Base-by-base conservation (phyloP, 495 filamentous ascomycete genomes). In the Aspergillus bertholletiae region DNA sequence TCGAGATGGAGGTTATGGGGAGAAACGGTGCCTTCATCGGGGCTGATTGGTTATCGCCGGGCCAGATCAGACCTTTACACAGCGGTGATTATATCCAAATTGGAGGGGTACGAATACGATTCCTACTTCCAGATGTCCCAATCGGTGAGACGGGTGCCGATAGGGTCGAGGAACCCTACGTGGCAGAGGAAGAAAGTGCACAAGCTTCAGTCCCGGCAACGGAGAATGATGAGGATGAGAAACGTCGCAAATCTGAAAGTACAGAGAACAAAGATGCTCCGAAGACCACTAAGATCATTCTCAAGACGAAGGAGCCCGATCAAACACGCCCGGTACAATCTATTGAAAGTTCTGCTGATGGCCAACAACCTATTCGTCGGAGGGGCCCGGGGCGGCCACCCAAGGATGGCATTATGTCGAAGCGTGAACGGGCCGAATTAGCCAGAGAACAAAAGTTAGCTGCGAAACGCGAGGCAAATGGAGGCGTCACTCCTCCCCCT, bases 401-500 rank as follows among this genome's bases (percentile, higher is more conserved):
- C 8, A 96, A 96, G 76, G 88, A 96, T 68, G 92, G 92, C 7
- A 84, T 94, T 64, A 92, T 95, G 83, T 96, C 91, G 7, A 96
- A 96, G 74, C 82, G 90, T 34, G 88, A 90, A 67, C 76, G 86
- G 56, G 79, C 80, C 54, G 70, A 85, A 55, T 75, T 86, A 51
- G 84, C 85, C 60, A 86, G 85, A 61, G 81, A 86, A 55, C 80
- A 78, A 61, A 70, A 78, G 63, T 56, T 78, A 60, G 71, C 74
- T 17, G 74, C 75, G 30, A 82, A 76, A 54, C 70, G 70, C 23
- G 75, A 74, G 51, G 68, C 70, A 46, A 74, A 79, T 46, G 73
- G 73, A 20, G 76, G 74, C 43, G 57, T 75, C 40, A 74, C 73
- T 37, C 67, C 73, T 21, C 70, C 71, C 27, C 76, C 84, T 40